Evolutionary conservation across 768 basidiomycete species (phyloP).

Genomic region (Tulasnella sp.): DNA sequence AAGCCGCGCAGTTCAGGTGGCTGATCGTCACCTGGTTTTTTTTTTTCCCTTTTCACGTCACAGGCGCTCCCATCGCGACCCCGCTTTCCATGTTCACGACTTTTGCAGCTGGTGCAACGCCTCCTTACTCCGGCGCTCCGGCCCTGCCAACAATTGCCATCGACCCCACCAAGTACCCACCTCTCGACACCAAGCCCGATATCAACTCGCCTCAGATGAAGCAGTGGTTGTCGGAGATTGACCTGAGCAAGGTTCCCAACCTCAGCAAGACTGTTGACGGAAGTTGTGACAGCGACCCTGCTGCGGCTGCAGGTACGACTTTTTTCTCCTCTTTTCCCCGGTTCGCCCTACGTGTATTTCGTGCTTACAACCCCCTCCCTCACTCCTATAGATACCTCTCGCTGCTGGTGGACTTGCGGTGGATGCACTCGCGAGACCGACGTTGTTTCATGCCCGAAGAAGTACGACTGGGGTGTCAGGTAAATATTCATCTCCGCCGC

Average conservation of each 20-base stretch:
- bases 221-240: conserved; percentile 53
- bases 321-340: background rate
- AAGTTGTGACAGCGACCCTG: conserved; percentile 65
- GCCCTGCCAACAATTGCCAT: conserved; percentile 54
- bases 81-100: conserved; percentile 57
- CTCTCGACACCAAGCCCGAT: conserved; percentile 39
- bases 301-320: conserved; percentile 38
- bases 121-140: conserved; percentile 68
- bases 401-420: conserved; percentile 93
- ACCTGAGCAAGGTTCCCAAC: conserved; percentile 70
- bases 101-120: conserved; percentile 60
- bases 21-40: conserved; percentile 26
- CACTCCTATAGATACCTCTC: conserved; percentile 51
- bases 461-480: conserved; percentile 76
- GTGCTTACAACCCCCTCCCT: conserved; percentile 47
- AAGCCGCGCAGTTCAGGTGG: background rate
- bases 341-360: too few species aligned
- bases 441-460: conserved; percentile 68
- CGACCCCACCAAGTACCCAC: conserved; percentile 34
- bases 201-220: conserved; percentile 41
- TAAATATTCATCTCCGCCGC: conserved; percentile 38
- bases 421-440: conserved; percentile 64
- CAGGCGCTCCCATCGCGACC: conserved; percentile 61
- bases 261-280: conserved; percentile 66
- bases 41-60: conserved; percentile 8